Conservation (phyloP, 1,139 yeast species). For the Zygosaccharomyces pseudobailii region DNA sequence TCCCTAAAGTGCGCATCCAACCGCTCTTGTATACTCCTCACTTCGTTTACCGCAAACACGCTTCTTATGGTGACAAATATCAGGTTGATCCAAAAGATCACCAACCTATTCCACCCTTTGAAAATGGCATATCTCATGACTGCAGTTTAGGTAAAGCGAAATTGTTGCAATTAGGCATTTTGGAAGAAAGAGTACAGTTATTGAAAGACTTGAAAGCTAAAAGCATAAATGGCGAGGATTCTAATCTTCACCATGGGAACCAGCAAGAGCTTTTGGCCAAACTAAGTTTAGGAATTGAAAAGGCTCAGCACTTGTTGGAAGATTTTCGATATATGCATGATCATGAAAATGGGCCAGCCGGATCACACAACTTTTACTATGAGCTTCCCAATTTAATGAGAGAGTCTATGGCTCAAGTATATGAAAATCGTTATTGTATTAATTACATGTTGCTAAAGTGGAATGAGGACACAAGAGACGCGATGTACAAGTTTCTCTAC, state of each 20-base stretch:
- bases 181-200: slow-evolving; percentile 26
- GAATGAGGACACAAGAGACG: slow-evolving; percentile 65
- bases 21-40: slow-evolving; percentile 74
- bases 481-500: slow-evolving; percentile 58
- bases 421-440: slow-evolving; percentile 72
- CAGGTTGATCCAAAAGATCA: slow-evolving; percentile 37
- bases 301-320: slow-evolving; percentile 40
- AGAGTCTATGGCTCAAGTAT: slow-evolving; percentile 33
- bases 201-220: slow-evolving; percentile 24
- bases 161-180: slow-evolving; percentile 16
- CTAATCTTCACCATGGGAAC: slow-evolving; percentile 4
- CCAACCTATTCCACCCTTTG: slow-evolving; percentile 35
- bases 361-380: slow-evolving; percentile 11
- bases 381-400: slow-evolving; percentile 26
- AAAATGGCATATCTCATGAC: slow-evolving; percentile 53
- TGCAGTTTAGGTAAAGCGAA: slow-evolving; percentile 51
- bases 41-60: slow-evolving; percentile 69
- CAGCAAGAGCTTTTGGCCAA: slow-evolving; percentile 18
- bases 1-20: slow-evolving; percentile 53
- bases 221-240: not conserved
- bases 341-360: slow-evolving; percentile 1
- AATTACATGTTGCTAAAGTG: slow-evolving; percentile 76
- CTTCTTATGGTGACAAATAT: slow-evolving; percentile 41
- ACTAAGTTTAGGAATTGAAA: slow-evolving; percentile 27
- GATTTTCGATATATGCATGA: slow-evolving; percentile 17